Base-by-base conservation (phyloP, 139 green algal genomes). In the Chlamydomonas sphaeroides region DNA sequence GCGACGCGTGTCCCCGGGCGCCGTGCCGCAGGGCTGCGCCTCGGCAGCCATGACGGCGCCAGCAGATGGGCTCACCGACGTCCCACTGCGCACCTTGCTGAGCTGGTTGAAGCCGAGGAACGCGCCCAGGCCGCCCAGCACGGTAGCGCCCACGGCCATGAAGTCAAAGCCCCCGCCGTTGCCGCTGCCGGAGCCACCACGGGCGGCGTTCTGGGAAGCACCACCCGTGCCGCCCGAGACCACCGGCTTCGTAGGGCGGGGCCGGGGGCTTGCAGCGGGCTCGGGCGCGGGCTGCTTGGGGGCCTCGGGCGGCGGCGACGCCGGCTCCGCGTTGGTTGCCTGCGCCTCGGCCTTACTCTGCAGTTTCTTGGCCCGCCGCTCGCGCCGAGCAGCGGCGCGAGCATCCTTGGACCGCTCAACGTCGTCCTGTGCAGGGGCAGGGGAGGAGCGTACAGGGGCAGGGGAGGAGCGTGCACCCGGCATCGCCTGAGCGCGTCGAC, bases 41-140 rank as follows among this genome's bases (percentile, higher is more conserved):
- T n/a, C n/a, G n/a, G n/a, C n/a, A n/a, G n/a, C n/a, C n/a, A n/a
- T n/a, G n/a, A n/a, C n/a, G n/a, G n/a, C n/a, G n/a, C n/a, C n/a
- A n/a, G n/a, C n/a, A n/a, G n/a, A n/a, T n/a, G n/a, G n/a, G n/a
- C n/a, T n/a, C n/a, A n/a, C n/a, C n/a, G n/a, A n/a, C n/a, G n/a
- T n/a, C 36, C 65, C 32, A 30, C 36, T 6, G 5, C 39, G 2
- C 62, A 83, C 76, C 63, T 83, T 83, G 2, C 51, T 17, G 21
- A 83, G 41, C 45, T 83, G 76, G 33, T 63, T 32, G 23, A 83
- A 32, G n/a, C 76, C 76, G 5, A 83, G 41, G 14, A 83, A 28
- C 1, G 76, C 62, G 8, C 62, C 76, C 1, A 83, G n/a, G 62
- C 76, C 76, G 10, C 76, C 76, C 42, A 83, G 76, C 62, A 83